A percentile compares a stretch with the other conserved stretches of the same genome.
phyloP scores from a whole-genome alignment of 2,329 filamentous ascomycete species.

The Colletotrichum gloeosporioides region DNA sequence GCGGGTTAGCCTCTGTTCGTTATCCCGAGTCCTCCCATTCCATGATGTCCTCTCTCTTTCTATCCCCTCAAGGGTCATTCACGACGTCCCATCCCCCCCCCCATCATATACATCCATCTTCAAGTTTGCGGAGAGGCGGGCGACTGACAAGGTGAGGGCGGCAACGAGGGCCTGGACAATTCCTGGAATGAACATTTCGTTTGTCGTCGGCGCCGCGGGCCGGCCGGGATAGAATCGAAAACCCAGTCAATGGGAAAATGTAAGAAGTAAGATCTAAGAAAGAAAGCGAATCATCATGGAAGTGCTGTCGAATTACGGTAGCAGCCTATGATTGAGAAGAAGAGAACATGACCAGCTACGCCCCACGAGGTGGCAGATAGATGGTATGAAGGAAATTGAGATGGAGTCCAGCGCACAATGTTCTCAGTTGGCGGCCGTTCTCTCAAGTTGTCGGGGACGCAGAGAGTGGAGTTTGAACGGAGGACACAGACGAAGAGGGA shows the following conservation, averaged over 20 bases:
- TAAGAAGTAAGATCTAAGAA: slow-evolving; percentile 34
- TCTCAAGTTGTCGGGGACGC: neutral
- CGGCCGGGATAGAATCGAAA: slow-evolving; percentile 35
- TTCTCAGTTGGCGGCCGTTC: neutral
- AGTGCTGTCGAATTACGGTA: slow-evolving; percentile 25
- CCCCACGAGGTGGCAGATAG: slow-evolving; percentile 19
- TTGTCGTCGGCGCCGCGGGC: slow-evolving; percentile 28
- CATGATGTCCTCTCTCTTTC: neutral
- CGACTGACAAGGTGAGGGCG: slow-evolving; percentile 60
- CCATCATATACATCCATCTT: neutral
- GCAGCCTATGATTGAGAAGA: neutral
- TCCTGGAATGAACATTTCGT: slow-evolving; percentile 50
- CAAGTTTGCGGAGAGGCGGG: neutral
- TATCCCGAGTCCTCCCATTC: neutral
- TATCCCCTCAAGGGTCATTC: neutral
- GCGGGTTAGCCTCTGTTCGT: slow-evolving; percentile 30
- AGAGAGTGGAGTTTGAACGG: slow-evolving; percentile 1
- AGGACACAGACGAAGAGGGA: slow-evolving; percentile 2
- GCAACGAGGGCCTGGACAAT: slow-evolving; percentile 55
- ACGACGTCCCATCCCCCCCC: neutral
- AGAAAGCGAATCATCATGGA: slow-evolving; percentile 19
- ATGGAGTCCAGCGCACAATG: slow-evolving; percentile 14
- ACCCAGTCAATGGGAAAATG: slow-evolving; percentile 53
- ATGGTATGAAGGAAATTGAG: slow-evolving; percentile 20
- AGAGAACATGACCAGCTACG: slow-evolving; percentile 3